These are phyloP conservation scores for Ordospora pajunii DNA, from an alignment of 371 early-diverging fungal genomes.

Conservation along the genomic window DNA sequence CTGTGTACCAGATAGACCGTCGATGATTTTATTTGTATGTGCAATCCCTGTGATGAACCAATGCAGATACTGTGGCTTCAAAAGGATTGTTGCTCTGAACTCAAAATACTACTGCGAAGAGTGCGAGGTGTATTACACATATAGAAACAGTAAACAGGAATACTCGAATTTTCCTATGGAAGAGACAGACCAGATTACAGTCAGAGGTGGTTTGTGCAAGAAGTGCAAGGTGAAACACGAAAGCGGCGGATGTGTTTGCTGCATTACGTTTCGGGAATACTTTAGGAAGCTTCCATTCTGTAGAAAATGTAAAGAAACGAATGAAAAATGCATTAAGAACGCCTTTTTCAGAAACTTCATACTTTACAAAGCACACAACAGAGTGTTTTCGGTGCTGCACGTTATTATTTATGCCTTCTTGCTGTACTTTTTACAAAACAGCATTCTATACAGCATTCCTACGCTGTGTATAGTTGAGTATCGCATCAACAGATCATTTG, in stretches of 20 bases:
- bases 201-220: conserved; percentile 15
- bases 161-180: conserved; percentile 21
- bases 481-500: not conserved
- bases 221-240: conserved; percentile 1
- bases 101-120: conserved; percentile 27
- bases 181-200: not conserved
- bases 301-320: conserved; percentile 34
- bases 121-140: conserved; percentile 33
- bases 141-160: conserved; percentile 18
- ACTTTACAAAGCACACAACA: conserved; percentile 16
- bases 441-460: not conserved
- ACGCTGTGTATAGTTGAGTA: not conserved
- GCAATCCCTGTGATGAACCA: not conserved
- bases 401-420: not conserved
- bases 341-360: conserved; percentile 36
- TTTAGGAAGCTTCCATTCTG: conserved; percentile 30
- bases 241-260: not conserved
- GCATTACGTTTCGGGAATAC: conserved; percentile 36
- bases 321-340: conserved; percentile 22
- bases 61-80: conserved; percentile 24
- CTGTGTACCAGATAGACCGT: no score
- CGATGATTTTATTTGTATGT: not conserved
- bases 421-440: not conserved
- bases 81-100: not conserved
- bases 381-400: not conserved